A percentile compares a stretch with the other conserved stretches of the same genome.
Evolutionary conservation across 495 filamentous ascomycete genomes (phyloP).

Genomic region (Tuber calosporum): DNA sequence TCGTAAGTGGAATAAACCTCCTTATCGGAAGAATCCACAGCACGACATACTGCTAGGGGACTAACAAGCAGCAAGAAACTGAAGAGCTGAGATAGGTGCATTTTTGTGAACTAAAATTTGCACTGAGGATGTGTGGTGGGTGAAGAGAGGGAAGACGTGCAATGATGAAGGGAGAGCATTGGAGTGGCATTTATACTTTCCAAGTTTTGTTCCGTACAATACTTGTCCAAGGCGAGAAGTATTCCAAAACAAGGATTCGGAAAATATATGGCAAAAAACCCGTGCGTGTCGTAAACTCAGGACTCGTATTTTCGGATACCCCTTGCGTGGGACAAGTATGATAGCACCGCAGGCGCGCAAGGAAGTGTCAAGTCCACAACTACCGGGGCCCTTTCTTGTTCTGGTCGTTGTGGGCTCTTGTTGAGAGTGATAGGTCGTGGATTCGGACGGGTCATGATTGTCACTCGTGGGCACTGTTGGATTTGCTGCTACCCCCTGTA

Average conservation of each 20-base stretch:
- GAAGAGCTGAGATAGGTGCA: not conserved
- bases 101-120: not conserved
- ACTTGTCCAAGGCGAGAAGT: no score
- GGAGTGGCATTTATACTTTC: not conserved
- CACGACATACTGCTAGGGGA: constrained; percentile 8
- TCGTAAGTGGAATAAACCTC: not conserved
- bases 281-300: no score
- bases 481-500: no score
- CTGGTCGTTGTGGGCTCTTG: not conserved
- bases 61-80: not conserved
- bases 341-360: no score
- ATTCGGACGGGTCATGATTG: not conserved
- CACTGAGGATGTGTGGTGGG: no score
- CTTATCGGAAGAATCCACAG: not conserved
- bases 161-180: no score
- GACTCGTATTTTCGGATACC: no score
- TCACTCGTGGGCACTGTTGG: not conserved
- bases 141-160: not conserved
- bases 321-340: no score
- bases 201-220: not conserved
- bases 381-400: not conserved
- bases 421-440: not conserved
- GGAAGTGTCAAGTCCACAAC: not conserved
- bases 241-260: no score
- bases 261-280: no score